Evolutionary conservation across 140 eudicot species (phyloP).

Genomic region (Oenanthe javanica): DNA sequence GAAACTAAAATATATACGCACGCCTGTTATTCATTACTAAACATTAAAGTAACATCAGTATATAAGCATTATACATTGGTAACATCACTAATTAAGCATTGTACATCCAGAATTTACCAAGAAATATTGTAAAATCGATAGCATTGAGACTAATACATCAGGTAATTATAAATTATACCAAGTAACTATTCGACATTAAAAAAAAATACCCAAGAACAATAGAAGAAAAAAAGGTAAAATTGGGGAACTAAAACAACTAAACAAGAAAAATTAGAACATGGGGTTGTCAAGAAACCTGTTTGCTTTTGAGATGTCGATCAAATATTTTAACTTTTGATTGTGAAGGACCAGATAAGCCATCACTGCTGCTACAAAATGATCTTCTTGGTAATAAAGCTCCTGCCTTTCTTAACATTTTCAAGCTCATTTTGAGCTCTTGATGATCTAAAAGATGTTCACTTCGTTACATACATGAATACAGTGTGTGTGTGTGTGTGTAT

Average conservation of each 20-base stretch:
- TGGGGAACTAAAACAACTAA: neutral
- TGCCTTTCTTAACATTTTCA: neutral
- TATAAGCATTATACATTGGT: neutral
- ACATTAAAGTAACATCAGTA: neutral
- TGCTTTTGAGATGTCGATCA: slow-evolving; percentile 78
- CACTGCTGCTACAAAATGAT: slow-evolving; percentile 31
- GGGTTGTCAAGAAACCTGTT: slow-evolving; percentile 35
- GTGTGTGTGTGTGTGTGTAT: too few relatives aligned
- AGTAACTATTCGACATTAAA: too few relatives aligned
- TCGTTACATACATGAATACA: too few relatives aligned
- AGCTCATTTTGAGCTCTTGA: neutral
- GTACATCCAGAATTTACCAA: too few relatives aligned
- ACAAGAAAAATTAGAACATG: too few relatives aligned
- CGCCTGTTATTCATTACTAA: neutral
- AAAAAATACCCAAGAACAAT: neutral
- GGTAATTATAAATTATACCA: too few relatives aligned
- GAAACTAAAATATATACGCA: neutral
- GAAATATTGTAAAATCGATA: too few relatives aligned
- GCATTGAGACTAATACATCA: too few relatives aligned
- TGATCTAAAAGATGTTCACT: too few relatives aligned
- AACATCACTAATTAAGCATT: neutral
- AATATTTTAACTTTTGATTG: slow-evolving; percentile 54
- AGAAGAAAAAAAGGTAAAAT: neutral
- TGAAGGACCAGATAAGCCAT: slow-evolving; percentile 21
- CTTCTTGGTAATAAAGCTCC: slow-evolving; percentile 15